Evolutionary conservation across 257 asterid genomes (phyloP).

Genomic region (Salvia hispanica): DNA sequence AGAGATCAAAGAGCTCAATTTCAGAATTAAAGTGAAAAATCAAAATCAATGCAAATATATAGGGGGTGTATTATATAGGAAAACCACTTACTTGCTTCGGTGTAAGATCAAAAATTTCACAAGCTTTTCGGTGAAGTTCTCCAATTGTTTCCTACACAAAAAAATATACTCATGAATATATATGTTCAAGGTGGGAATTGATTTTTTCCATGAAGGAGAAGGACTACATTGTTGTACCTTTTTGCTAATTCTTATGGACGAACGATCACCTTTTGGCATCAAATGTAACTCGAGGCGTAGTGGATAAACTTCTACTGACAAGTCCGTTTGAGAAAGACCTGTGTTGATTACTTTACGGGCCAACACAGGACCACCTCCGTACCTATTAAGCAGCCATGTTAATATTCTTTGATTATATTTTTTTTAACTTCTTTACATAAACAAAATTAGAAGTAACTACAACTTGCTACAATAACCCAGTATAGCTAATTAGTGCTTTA

Average conservation of each 20-base stretch:
- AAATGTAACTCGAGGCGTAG: constrained; percentile 89
- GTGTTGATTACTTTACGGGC: constrained; percentile 89
- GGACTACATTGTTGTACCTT: constrained; percentile 56
- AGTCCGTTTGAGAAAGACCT: constrained; percentile 88
- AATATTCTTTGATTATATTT: constrained; percentile 21
- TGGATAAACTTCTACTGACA: constrained; percentile 98
- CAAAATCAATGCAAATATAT: constrained; percentile 27
- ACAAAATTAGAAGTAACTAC: not conserved
- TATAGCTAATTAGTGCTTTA: not conserved
- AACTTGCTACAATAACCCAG: constrained; percentile 10
- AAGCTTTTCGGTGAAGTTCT: constrained; percentile 86
- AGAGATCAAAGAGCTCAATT: constrained; percentile 22
- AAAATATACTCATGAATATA: constrained; percentile 25
- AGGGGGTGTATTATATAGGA: constrained; percentile 14
- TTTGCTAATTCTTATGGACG: constrained; percentile 91
- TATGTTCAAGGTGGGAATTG: not conserved
- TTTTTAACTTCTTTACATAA: constrained; percentile 15
- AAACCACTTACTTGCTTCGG: constrained; percentile 67
- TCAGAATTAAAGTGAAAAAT: constrained; percentile 19
- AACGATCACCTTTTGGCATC: constrained; percentile 80
- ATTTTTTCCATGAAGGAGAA: constrained; percentile 10
- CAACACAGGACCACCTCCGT: constrained; percentile 93
- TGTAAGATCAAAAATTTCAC: constrained; percentile 75
- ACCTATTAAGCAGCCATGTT: constrained; percentile 65
- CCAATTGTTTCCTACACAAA: constrained; percentile 78